These are phyloP conservation scores for Sugiyamaella marilandica DNA, from an alignment of 805 yeast species.

Conservation along the genomic window DNA sequence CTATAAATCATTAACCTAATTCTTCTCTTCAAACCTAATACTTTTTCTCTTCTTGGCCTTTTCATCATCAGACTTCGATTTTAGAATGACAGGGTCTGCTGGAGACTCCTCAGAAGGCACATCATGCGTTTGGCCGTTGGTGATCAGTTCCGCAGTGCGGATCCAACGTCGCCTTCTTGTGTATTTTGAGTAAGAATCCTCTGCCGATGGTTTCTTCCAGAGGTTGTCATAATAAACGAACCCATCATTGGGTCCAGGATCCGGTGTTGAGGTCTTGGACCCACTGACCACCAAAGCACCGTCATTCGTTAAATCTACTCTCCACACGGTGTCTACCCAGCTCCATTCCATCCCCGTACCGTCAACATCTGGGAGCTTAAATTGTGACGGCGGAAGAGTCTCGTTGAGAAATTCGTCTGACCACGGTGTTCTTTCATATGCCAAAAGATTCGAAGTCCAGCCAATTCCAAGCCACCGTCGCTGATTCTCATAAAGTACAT, in stretches of 20 bases:
- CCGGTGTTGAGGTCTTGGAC: constrained; percentile 36
- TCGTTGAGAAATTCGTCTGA: constrained; percentile 93
- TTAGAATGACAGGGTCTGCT: constrained; percentile 6
- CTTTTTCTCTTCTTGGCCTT: constrained; percentile 19
- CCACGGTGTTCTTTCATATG: constrained; percentile 95
- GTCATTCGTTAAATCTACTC: constrained; percentile 81
- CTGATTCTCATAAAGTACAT: constrained; percentile 90
- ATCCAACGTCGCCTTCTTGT: constrained; percentile 96
- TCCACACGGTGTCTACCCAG: constrained; percentile 94
- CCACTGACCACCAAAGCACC: constrained; percentile 70
- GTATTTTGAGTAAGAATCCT: constrained; percentile 82
- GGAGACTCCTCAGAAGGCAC: constrained; percentile 4
- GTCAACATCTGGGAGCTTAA: constrained; percentile 71
- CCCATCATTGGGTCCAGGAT: constrained; percentile 76
- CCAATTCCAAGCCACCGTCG: constrained; percentile 97
- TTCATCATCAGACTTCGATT: constrained; percentile 1
- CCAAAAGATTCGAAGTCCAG: constrained; percentile 88
- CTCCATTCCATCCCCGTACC: constrained; percentile 77
- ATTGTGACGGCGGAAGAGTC: constrained; percentile 67
- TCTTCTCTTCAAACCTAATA: constrained; percentile 18
- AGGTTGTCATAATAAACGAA: constrained; percentile 86
- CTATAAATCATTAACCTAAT: too few species aligned
- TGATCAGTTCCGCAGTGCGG: constrained; percentile 59
- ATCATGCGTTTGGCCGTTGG: constrained; percentile 7
- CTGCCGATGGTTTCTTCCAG: constrained; percentile 88